Conservation (phyloP, 2,329 filamentous ascomycete genomes). For the Ilyonectria sp. region DNA sequence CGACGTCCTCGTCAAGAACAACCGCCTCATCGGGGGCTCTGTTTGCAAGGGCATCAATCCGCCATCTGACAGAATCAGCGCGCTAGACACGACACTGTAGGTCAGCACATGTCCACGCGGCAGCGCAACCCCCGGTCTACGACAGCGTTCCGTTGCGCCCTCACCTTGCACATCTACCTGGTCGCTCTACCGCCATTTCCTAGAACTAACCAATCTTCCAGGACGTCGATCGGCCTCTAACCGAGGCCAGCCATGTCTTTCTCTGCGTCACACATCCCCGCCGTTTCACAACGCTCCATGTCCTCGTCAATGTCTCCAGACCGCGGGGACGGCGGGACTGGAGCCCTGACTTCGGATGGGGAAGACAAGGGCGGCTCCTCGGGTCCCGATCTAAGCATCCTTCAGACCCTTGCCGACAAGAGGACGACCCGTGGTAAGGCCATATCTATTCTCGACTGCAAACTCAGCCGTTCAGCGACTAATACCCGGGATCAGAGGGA, state of each 20-base stretch:
- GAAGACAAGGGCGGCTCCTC: constrained; percentile 59
- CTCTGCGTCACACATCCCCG: constrained; percentile 38
- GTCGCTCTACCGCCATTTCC: constrained; percentile 18
- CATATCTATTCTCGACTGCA: constrained; percentile 4
- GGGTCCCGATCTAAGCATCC: constrained; percentile 71
- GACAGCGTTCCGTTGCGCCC: constrained; percentile 9
- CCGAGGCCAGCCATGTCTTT: constrained; percentile 40
- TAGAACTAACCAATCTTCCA: constrained; percentile 23
- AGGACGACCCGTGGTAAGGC: constrained; percentile 80
- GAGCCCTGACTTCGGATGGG: constrained; percentile 45
- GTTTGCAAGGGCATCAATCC: constrained; percentile 13
- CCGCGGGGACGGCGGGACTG: constrained; percentile 34
- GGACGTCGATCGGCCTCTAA: constrained; percentile 22
- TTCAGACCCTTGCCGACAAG: constrained; percentile 80
- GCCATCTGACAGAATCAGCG: constrained; percentile 3
- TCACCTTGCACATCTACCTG: constrained; percentile 25
- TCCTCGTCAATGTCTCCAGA: constrained; percentile 65
- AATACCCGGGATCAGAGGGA: constrained; percentile 74
- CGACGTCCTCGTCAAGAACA: constrained; percentile 11
- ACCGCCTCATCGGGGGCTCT: neutral
- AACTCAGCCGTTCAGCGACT: constrained; percentile 20
- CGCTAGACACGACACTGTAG: constrained; percentile 20
- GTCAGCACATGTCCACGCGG: constrained; percentile 3
- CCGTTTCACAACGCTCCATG: constrained; percentile 54
- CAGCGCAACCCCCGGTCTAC: constrained; percentile 25